Base-by-base conservation (phyloP, 495 filamentous ascomycete genomes). In the Penicillium parvum region DNA sequence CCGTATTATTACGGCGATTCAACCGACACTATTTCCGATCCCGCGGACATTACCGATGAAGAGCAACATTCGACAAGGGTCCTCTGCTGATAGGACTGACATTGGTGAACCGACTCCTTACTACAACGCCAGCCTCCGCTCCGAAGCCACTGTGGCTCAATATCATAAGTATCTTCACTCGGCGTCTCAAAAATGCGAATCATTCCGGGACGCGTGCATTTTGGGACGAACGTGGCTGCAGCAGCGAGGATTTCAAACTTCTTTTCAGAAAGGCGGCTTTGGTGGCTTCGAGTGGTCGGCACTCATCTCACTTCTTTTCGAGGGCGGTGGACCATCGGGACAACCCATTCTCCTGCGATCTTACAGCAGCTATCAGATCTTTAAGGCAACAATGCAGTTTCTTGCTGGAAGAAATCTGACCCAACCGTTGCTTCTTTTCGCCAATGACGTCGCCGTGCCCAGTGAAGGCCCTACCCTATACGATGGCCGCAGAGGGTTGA, bases 351-450 rank as follows among this genome's bases (percentile, higher is more conserved):
- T 98, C 2, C 83, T 88, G 17, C 66, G 79, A 11, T 85, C 86
- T 6, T 86, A 95, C 50, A 95, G 84, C 64, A 86, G 83, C 67
- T 92, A 92, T 32, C 91, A 98, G 62, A 77, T 97, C 43, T 96
- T 98, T 73, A 97, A 95, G 60, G 90, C 84, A 1, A 81, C 81
- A 4, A 55, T 98, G 30, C 89, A 96, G 61, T 95, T 88, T 55
- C 65, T 98, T 12, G 78, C 86, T 7, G 71, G 74, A 5, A 81
- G 72, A 18, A 81, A 95, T 55, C 59, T 97, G 22, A 78, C 71
- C 27, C 79, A 79, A 26, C 81, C 86, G 2, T 64, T 85, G 20
- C 38, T 81, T 7, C 72, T 88, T 21, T 66, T 61, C 33, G 53
- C 62, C 25, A 53, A 49, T 5, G 60, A 67, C 16, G 47, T 68